Conservation (phyloP, 129 eudicot species). For the Tagetes erecta region DNA sequence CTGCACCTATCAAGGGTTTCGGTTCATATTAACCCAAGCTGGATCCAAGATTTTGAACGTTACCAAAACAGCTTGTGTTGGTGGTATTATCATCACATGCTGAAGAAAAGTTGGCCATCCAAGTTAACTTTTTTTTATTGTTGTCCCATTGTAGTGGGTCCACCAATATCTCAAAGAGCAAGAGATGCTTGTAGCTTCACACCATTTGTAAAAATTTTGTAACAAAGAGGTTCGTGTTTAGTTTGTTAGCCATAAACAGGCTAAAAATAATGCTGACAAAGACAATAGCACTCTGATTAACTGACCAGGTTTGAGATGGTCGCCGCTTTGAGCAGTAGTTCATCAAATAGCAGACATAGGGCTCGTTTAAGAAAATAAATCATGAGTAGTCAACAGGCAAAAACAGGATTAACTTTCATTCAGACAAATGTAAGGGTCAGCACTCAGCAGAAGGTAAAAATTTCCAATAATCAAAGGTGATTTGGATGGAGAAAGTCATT, state of each 20-base stretch:
- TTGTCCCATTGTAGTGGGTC: background rate
- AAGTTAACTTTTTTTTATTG: background rate
- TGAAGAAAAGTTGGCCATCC: background rate
- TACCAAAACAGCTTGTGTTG: background rate
- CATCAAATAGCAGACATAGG: slow-evolving; percentile 19
- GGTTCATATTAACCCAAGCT: background rate
- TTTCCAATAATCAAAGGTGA: slow-evolving; percentile 37
- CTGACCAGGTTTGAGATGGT: slow-evolving; percentile 37
- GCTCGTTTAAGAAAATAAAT: slow-evolving; percentile 37
- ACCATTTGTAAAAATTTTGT: background rate
- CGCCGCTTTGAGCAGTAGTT: slow-evolving; percentile 30
- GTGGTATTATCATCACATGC: background rate
- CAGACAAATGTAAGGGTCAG: slow-evolving; percentile 30
- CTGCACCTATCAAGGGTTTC: background rate
- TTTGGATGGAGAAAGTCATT: slow-evolving; percentile 43
- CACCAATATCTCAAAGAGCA: no score
- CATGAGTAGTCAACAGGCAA: slow-evolving; percentile 23
- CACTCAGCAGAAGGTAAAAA: slow-evolving; percentile 45
- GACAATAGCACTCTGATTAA: background rate
- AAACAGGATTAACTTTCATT: slow-evolving; percentile 42
- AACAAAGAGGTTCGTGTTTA: slow-evolving; percentile 34
- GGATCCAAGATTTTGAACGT: background rate
- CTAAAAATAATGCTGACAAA: slow-evolving; percentile 2
- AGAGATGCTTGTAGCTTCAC: background rate
- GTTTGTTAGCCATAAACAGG: slow-evolving; percentile 27